phyloP scores from a whole-genome alignment of 2,329 filamentous ascomycete genomes.

The Trichoderma pleuroti region DNA sequence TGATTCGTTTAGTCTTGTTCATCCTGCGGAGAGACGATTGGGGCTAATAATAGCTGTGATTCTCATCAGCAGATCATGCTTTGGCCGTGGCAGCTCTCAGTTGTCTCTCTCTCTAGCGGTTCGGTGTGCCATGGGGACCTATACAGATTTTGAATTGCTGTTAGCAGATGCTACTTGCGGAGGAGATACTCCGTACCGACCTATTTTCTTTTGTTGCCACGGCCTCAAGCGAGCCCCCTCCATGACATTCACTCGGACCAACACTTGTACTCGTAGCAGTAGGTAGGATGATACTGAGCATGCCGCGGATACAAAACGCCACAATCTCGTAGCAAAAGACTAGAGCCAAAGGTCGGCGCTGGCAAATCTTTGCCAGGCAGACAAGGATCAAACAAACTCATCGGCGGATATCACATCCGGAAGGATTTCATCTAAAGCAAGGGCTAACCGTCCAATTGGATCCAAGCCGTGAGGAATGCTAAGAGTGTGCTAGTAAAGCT shows the following conservation, averaged over 20 bases:
- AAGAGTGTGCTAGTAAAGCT: neutral
- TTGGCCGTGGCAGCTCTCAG: neutral
- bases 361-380: neutral
- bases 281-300: neutral
- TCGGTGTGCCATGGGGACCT: neutral
- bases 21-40: conserved; percentile 2
- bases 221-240: neutral
- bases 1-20: conserved; percentile 9
- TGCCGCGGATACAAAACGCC: neutral
- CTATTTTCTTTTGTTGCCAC: neutral
- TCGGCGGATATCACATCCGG: conserved; percentile 6
- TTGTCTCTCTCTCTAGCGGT: neutral
- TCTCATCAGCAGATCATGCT: neutral
- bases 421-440: neutral
- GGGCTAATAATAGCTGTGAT: conserved; percentile 8
- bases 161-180: neutral
- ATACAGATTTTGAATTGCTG: neutral
- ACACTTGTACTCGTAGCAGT: neutral
- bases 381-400: neutral
- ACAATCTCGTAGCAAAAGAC: neutral
- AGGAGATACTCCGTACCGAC: neutral
- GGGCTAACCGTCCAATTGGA: conserved; percentile 7
- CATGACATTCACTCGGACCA: neutral
- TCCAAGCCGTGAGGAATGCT: neutral
- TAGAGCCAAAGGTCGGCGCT: neutral